Evolutionary conservation across 306 rosid genomes (phyloP).

Genomic region (Castanea crenata): DNA sequence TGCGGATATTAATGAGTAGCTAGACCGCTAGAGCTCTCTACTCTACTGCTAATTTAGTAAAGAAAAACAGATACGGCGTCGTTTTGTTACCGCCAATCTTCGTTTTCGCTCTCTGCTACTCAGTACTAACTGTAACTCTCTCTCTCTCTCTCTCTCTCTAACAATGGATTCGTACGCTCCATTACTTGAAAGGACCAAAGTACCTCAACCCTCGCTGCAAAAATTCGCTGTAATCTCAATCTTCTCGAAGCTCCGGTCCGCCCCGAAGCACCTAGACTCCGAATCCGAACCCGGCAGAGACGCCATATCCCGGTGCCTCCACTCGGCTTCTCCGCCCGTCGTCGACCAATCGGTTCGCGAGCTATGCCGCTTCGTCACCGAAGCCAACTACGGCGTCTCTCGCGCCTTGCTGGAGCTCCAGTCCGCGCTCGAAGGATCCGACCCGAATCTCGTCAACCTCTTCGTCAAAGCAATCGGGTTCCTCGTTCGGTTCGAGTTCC

Average conservation of each 20-base stretch:
- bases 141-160: not conserved
- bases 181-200: constrained; percentile 61
- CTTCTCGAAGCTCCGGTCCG: constrained; percentile 80
- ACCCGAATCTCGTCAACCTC: constrained; percentile 44
- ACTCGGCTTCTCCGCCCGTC: constrained; percentile 57
- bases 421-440: constrained; percentile 71
- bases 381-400: constrained; percentile 38
- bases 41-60: not conserved
- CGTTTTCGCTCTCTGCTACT: not conserved
- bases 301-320: constrained; percentile 73
- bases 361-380: constrained; percentile 70
- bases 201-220: constrained; percentile 89
- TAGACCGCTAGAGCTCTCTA: too few relatives aligned
- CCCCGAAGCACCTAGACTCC: constrained; percentile 54
- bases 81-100: not conserved
- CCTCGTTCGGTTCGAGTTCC: constrained; percentile 62
- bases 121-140: constrained; percentile 7
- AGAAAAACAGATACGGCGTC: not conserved
- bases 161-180: constrained; percentile 61
- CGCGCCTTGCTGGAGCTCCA: constrained; percentile 73
- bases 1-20: too few relatives aligned
- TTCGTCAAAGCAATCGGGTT: constrained; percentile 81
- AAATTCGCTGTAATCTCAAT: constrained; percentile 72
- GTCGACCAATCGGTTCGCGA: constrained; percentile 86
- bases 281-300: constrained; percentile 74